Conservation (phyloP, 176 grass and related monocot species). For the Carex parvula region DNA sequence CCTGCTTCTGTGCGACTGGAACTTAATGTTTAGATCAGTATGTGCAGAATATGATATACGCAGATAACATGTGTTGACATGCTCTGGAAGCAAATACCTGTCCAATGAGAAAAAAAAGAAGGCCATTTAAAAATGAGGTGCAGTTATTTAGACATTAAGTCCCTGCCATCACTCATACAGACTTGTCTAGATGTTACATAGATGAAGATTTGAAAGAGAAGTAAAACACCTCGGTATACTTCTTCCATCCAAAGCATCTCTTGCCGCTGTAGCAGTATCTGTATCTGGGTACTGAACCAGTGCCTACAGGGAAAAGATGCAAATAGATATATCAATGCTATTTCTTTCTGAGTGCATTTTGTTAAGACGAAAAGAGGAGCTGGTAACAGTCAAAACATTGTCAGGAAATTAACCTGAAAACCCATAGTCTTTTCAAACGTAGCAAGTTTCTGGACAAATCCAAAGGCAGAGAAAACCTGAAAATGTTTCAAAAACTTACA, state of each 20-base stretch:
- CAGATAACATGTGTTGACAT: slow-evolving; percentile 71
- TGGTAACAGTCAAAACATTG: background rate
- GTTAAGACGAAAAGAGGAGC: background rate
- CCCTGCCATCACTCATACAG: slow-evolving; percentile 11
- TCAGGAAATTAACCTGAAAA: slow-evolving; percentile 48
- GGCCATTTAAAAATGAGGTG: slow-evolving; percentile 1
- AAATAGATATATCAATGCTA: slow-evolving; percentile 22
- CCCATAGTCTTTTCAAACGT: slow-evolving; percentile 98
- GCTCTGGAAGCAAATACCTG: slow-evolving; percentile 85
- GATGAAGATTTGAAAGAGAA: background rate
- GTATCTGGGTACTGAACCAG: slow-evolving; percentile 87
- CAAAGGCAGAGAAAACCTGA: slow-evolving; percentile 97
- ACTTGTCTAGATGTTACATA: background rate
- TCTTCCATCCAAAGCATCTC: slow-evolving; percentile 91
- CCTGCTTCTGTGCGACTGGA: slow-evolving; percentile 96
- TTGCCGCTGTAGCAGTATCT: slow-evolving; percentile 80
- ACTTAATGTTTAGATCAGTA: slow-evolving; percentile 94
- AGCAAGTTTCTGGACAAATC: slow-evolving; percentile 98
- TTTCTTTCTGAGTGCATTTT: slow-evolving; percentile 23
- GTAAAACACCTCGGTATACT: slow-evolving; percentile 81
- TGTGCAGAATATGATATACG: slow-evolving; percentile 91
- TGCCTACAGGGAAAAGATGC: slow-evolving; percentile 47
- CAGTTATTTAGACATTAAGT: background rate
- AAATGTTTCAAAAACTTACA: slow-evolving; percentile 4
- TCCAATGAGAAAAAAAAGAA: slow-evolving; percentile 20